These are phyloP conservation scores for Alternaria sp. DNA, from an alignment of 2,329 filamentous ascomycete species.

Conservation along the genomic window DNA sequence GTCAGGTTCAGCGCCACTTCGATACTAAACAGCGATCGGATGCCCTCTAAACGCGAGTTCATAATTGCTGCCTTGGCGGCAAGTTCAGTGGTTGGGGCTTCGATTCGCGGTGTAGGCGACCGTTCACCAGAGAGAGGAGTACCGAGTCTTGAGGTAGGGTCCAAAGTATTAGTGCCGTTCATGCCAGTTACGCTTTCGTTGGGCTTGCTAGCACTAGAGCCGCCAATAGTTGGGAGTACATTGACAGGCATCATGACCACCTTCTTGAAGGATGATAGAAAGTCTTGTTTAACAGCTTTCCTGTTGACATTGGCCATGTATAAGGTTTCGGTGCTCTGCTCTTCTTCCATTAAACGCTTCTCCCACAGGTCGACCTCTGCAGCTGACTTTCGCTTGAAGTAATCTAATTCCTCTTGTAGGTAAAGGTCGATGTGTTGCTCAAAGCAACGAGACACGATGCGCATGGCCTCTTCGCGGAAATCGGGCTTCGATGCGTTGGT, in stretches of 20 bases:
- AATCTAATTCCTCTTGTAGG: constrained; percentile 86
- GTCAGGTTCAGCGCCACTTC: constrained; percentile 91
- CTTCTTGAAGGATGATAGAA: constrained; percentile 94
- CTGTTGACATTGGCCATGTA: constrained; percentile 96
- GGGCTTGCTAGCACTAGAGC: constrained; percentile 46
- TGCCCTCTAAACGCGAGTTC: constrained; percentile 92
- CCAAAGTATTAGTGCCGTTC: constrained; percentile 38
- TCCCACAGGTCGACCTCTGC: constrained; percentile 85
- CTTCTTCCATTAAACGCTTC: constrained; percentile 87
- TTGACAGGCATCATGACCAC: constrained; percentile 99
- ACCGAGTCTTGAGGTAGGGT: constrained; percentile 33
- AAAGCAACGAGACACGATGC: constrained; percentile 75
- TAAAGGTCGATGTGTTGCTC: constrained; percentile 95
- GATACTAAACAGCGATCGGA: constrained; percentile 93
- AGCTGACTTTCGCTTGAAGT: constrained; percentile 79
- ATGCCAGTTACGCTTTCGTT: constrained; percentile 25
- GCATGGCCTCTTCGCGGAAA: constrained; percentile 69
- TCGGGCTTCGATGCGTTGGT: constrained; percentile 67
- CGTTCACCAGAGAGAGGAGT: constrained; percentile 50
- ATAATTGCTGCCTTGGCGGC: constrained; percentile 98
- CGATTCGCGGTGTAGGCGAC: constrained; percentile 50
- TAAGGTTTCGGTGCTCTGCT: constrained; percentile 88
- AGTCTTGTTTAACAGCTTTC: constrained; percentile 95
- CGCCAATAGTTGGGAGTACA: constrained; percentile 72
- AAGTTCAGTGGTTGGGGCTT: constrained; percentile 86